These are phyloP conservation scores for Penicillium sp. DNA, from an alignment of 2,329 filamentous ascomycete genomes.

Conservation along the genomic window DNA sequence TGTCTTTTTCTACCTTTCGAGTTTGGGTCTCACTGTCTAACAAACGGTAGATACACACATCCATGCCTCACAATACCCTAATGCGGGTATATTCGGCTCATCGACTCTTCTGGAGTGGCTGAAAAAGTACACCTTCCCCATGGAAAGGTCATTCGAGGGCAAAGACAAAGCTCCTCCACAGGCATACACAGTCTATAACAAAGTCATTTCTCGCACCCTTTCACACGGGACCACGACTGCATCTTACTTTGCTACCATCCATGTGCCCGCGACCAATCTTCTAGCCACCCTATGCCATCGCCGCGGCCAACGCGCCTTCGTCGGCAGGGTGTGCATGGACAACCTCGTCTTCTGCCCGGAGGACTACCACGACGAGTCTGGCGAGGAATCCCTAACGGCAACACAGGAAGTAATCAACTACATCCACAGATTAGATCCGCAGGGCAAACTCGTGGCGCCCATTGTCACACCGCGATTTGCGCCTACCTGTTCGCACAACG, in stretches of 20 bases:
- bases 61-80: constrained; percentile 92
- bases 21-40: background rate
- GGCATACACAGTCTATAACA: constrained; percentile 61
- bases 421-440: constrained; percentile 64
- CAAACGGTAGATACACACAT: constrained; percentile 78
- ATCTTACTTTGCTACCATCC: constrained; percentile 89
- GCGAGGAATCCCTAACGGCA: constrained; percentile 53
- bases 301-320: constrained; percentile 80
- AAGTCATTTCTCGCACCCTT: constrained; percentile 74
- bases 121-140: constrained; percentile 88
- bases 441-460: constrained; percentile 60
- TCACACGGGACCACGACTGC: constrained; percentile 89
- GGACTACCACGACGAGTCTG: constrained; percentile 73
- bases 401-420: constrained; percentile 62
- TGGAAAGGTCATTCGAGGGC: constrained; percentile 69
- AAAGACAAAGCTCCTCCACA: constrained; percentile 20
- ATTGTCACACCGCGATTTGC: constrained; percentile 72
- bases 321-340: constrained; percentile 97
- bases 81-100: constrained; percentile 89
- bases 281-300: constrained; percentile 78
- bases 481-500: constrained; percentile 49
- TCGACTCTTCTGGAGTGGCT: constrained; percentile 92
- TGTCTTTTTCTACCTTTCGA: constrained; percentile 6
- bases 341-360: constrained; percentile 60
- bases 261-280: constrained; percentile 84